Conservation (phyloP, 805 yeast species). For the Wickerhamiella musiphila region DNA sequence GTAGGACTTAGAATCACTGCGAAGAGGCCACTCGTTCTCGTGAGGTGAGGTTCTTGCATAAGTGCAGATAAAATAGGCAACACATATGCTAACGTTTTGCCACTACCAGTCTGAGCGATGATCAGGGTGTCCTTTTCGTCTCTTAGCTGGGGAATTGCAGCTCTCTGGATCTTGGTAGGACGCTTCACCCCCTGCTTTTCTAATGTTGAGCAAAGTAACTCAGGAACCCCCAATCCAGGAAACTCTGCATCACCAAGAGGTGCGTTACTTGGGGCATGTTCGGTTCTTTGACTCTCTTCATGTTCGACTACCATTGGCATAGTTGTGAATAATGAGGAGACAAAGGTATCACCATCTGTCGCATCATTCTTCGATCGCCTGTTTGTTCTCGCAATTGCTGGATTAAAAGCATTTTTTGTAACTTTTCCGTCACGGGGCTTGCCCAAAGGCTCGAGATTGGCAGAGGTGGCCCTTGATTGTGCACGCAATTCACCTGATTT, state of each 20-base stretch:
- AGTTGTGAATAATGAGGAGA: conserved; percentile 72
- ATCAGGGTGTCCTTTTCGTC: conserved; percentile 54
- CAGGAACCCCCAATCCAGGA: conserved; percentile 50
- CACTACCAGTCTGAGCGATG: conserved; percentile 97
- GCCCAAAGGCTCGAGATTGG: not conserved
- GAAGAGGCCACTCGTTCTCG: conserved; percentile 64
- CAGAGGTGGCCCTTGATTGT: not conserved
- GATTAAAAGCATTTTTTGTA: not conserved
- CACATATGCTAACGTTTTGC: conserved; percentile 79
- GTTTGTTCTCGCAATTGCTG: not conserved
- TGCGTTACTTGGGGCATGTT: conserved; percentile 60
- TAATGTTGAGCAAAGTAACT: conserved; percentile 35
- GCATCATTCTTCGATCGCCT: not conserved
- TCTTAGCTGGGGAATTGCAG: conserved; percentile 47
- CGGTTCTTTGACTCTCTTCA: conserved; percentile 1
- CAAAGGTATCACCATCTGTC: conserved; percentile 34
- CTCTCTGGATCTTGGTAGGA: conserved; percentile 80
- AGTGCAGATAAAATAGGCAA: conserved; percentile 68
- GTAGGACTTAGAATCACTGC: conserved; percentile 87
- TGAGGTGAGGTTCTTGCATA: conserved; percentile 32
- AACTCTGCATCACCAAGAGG: conserved; percentile 60
- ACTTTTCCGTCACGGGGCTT: not conserved
- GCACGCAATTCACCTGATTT: not conserved
- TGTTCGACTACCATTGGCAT: conserved; percentile 33
- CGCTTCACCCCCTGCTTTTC: conserved; percentile 27